A percentile compares a stretch with the other conserved stretches of the same genome.
These are phyloP conservation scores for Ustulina deusta DNA, from an alignment of 2,329 filamentous ascomycete genomes.

Conservation along the genomic window DNA sequence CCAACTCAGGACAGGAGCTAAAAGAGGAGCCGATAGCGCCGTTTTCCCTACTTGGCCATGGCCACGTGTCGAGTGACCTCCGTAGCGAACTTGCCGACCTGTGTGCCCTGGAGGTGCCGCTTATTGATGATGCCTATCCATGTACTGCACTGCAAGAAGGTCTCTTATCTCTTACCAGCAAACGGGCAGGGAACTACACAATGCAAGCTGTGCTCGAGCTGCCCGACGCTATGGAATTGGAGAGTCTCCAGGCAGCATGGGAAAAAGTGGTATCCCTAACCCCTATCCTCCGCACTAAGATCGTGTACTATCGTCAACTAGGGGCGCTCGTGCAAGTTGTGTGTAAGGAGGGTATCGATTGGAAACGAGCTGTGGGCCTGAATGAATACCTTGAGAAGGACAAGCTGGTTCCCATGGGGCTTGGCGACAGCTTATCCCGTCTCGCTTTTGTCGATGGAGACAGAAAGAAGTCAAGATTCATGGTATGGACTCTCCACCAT, in stretches of 20 bases:
- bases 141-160: constrained; percentile 11
- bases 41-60: background rate
- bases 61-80: background rate
- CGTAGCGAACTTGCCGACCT: background rate
- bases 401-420: background rate
- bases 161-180: background rate
- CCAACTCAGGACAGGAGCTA: background rate
- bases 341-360: background rate
- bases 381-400: background rate
- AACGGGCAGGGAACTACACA: constrained; percentile 1
- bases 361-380: background rate
- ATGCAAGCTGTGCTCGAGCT: constrained; percentile 12
- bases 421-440: constrained; percentile 2
- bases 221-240: background rate
- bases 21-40: background rate
- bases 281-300: constrained; percentile 5
- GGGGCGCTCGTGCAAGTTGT: constrained; percentile 5
- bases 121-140: constrained; percentile 9
- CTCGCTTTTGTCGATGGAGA: constrained; percentile 2
- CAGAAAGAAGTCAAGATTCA: background rate
- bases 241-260: background rate
- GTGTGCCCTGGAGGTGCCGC: background rate
- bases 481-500: constrained; percentile 11
- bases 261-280: constrained; percentile 1
- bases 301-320: background rate